phyloP scores from a whole-genome alignment of 2,329 filamentous ascomycete genomes.

The Pseudogymnoascus sp. region DNA sequence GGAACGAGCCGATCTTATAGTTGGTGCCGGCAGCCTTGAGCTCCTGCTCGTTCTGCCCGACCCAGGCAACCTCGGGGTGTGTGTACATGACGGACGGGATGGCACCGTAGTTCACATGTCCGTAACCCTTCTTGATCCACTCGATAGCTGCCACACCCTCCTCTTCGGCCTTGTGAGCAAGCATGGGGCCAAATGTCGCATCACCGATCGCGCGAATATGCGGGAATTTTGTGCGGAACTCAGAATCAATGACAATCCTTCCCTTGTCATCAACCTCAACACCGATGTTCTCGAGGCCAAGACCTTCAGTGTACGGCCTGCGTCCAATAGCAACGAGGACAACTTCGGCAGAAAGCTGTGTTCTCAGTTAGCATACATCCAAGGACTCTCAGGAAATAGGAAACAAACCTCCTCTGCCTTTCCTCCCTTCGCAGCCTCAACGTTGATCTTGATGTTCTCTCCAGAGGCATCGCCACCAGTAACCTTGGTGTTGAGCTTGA shows the following conservation, averaged over 20 bases:
- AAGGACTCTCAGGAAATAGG: background rate
- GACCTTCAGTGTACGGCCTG: conserved; percentile 83
- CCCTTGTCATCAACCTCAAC: conserved; percentile 88
- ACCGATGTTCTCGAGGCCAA: conserved; percentile 89
- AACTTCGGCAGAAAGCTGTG: conserved; percentile 80
- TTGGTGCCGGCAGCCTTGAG: conserved; percentile 82
- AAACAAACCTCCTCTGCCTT: conserved; percentile 76
- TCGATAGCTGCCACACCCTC: conserved; percentile 91
- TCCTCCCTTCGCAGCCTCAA: conserved; percentile 92
- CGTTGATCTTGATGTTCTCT: conserved; percentile 68
- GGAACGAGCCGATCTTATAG: conserved; percentile 90
- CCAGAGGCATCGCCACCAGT: conserved; percentile 71
- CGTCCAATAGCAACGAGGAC: conserved; percentile 95
- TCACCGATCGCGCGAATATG: conserved; percentile 97
- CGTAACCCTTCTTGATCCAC: conserved; percentile 95
- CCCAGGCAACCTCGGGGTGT: conserved; percentile 96
- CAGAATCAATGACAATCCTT: conserved; percentile 92
- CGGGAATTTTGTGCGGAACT: conserved; percentile 95
- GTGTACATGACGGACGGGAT: conserved; percentile 99
- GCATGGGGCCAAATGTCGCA: conserved; percentile 95
- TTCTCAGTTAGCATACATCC: conserved; percentile 15
- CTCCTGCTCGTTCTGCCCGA: conserved; percentile 94
- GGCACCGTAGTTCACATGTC: conserved; percentile 96
- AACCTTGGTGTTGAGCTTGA: conserved; percentile 97
- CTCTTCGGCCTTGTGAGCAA: conserved; percentile 98